phyloP scores from a whole-genome alignment of 805 yeast genomes.

The Candida vartiovaarae region DNA sequence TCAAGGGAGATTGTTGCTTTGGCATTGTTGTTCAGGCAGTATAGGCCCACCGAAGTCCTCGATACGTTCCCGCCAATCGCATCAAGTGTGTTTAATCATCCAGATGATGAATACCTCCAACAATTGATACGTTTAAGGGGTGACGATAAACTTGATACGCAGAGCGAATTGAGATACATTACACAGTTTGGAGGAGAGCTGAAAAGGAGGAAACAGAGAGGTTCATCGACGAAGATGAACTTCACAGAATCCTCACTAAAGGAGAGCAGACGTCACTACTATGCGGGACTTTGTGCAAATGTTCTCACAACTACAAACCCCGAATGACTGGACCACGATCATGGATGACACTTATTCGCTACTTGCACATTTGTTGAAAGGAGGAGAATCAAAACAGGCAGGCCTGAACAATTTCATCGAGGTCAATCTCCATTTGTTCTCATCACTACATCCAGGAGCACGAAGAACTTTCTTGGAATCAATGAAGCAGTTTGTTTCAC shows the following conservation, averaged over 20 bases:
- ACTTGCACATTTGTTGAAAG: conserved; percentile 4
- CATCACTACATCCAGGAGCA: background rate
- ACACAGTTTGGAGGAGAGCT: conserved; percentile 10
- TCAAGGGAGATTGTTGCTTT: conserved; percentile 19
- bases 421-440: conserved; percentile 5
- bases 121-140: conserved; percentile 2
- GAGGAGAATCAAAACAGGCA: background rate
- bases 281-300: conserved; percentile 4
- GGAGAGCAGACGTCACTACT: conserved; percentile 1
- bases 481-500: conserved; percentile 4
- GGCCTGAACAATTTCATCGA: conserved; percentile 10
- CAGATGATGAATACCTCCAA: conserved; percentile 9
- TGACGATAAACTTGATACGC: background rate
- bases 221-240: background rate
- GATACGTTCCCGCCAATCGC: conserved; percentile 21
- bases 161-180: too few relatives aligned
- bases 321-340: conserved; percentile 8
- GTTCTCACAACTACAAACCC: conserved; percentile 1
- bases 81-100: conserved; percentile 21
- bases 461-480: conserved; percentile 4
- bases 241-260: conserved; percentile 3
- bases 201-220: conserved; percentile 11
- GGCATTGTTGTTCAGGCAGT: conserved; percentile 17
- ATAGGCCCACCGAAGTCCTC: conserved; percentile 19
- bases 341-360: conserved; percentile 9